Evolutionary conservation across 2,329 filamentous ascomycete species (phyloP).

Genomic region (Hymenoscyphus salicellus): DNA sequence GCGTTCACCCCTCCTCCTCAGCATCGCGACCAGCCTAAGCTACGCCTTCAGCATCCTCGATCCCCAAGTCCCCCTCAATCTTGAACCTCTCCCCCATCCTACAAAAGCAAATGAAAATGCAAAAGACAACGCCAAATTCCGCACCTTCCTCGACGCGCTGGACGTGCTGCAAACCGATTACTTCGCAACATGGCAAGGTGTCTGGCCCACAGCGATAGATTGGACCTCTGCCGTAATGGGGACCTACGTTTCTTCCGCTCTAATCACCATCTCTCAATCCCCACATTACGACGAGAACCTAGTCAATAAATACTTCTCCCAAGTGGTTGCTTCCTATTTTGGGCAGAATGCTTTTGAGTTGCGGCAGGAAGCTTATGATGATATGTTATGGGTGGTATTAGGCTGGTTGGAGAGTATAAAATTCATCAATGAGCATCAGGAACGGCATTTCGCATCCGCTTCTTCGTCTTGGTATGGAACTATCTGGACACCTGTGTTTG

Average conservation of each 20-base stretch:
- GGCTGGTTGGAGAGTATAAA: constrained; percentile 83
- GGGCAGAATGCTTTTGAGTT: constrained; percentile 77
- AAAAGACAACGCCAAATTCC: constrained; percentile 18
- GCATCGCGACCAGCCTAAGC: constrained; percentile 5
- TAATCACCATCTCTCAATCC: constrained; percentile 64
- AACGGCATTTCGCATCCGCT: constrained; percentile 58
- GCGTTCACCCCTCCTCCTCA: constrained; percentile 18
- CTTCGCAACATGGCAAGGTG: constrained; percentile 73
- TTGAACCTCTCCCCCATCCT: constrained; percentile 5
- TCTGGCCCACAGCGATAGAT: constrained; percentile 83
- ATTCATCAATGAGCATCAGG: constrained; percentile 69
- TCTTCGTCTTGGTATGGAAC: constrained; percentile 66
- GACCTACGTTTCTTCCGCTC: constrained; percentile 72
- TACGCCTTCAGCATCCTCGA: constrained; percentile 11
- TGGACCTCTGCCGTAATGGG: constrained; percentile 88
- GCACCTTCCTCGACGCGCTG: constrained; percentile 54
- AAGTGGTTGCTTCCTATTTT: constrained; percentile 76
- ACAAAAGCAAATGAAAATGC: constrained; percentile 17
- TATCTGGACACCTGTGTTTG: constrained; percentile 72
- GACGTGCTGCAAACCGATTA: constrained; percentile 74
- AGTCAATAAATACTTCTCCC: constrained; percentile 78
- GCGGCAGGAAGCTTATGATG: constrained; percentile 79
- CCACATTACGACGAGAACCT: constrained; percentile 61
- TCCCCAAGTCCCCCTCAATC: constrained; percentile 8
- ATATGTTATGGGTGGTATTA: constrained; percentile 93